Conservation (phyloP, 2,329 filamentous ascomycete genomes). For the Dryadomyces quercus-mongolicae region DNA sequence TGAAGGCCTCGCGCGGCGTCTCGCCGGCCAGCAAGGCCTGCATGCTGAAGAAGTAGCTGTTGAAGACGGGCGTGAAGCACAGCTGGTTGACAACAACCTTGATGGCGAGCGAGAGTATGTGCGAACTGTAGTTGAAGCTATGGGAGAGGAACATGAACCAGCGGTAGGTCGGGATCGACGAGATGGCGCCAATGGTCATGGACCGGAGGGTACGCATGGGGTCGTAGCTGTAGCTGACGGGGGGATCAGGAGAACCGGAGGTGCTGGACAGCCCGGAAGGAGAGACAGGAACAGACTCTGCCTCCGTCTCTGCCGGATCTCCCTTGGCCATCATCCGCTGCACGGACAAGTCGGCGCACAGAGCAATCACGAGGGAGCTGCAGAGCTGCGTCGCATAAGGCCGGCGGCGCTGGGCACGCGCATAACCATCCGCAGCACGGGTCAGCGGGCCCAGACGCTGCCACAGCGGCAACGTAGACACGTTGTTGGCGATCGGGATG, state of each 20-base stretch:
- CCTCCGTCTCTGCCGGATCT: neutral
- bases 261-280: too few relatives aligned
- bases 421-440: slow-evolving; percentile 46
- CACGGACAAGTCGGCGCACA: slow-evolving; percentile 65
- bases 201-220: slow-evolving; percentile 56
- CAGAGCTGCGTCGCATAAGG: slow-evolving; percentile 72
- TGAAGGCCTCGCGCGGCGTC: slow-evolving; percentile 47
- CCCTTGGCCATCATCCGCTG: slow-evolving; percentile 45
- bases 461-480: slow-evolving; percentile 36
- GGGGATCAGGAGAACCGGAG: neutral
- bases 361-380: slow-evolving; percentile 66
- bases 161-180: slow-evolving; percentile 61
- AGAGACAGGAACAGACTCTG: neutral
- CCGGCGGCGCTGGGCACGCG: slow-evolving; percentile 54
- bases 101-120: slow-evolving; percentile 53
- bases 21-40: slow-evolving; percentile 66
- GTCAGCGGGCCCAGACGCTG: slow-evolving; percentile 46
- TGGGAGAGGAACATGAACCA: slow-evolving; percentile 72
- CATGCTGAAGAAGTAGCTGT: slow-evolving; percentile 70
- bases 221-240: slow-evolving; percentile 40
- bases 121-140: slow-evolving; percentile 75
- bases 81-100: slow-evolving; percentile 75
- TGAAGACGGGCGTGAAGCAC: slow-evolving; percentile 73
- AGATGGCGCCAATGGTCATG: slow-evolving; percentile 59
- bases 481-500: slow-evolving; percentile 30